Conservation (phyloP, 495 filamentous ascomycete species). For the Neurospora sp. region DNA sequence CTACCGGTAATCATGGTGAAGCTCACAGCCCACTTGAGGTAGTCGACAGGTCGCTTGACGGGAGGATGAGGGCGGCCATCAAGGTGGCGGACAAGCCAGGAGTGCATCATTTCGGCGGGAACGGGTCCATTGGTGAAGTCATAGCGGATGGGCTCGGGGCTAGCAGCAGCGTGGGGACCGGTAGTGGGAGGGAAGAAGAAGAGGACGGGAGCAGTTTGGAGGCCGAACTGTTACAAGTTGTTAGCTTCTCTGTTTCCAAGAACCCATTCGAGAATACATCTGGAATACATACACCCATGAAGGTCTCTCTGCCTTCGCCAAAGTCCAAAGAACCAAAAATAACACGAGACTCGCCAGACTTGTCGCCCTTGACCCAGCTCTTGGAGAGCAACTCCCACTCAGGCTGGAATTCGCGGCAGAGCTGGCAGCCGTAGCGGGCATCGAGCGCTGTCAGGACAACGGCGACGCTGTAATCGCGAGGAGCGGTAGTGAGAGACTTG, state of each 20-base stretch:
- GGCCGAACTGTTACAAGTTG: constrained; percentile 53
- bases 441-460: constrained; percentile 86
- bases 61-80: constrained; percentile 62
- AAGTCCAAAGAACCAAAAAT: constrained; percentile 89
- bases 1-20: constrained; percentile 57
- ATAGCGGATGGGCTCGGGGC: constrained; percentile 61
- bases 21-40: constrained; percentile 57
- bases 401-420: constrained; percentile 85
- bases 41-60: constrained; percentile 81
- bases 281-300: constrained; percentile 62
- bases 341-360: constrained; percentile 57
- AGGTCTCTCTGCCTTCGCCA: constrained; percentile 68
- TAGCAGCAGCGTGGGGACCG: constrained; percentile 69
- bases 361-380: constrained; percentile 80
- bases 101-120: constrained; percentile 65
- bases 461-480: constrained; percentile 74
- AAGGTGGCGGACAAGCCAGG: constrained; percentile 71
- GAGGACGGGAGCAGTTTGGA: constrained; percentile 91
- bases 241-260: constrained; percentile 1
- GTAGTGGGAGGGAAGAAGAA: constrained; percentile 79
- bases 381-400: constrained; percentile 85
- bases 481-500: constrained; percentile 58
- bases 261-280: background rate
- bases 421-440: constrained; percentile 68
- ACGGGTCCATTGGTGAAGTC: constrained; percentile 73